Conservation (phyloP, 2,329 filamentous ascomycete genomes). For the Penicillium italicum region DNA sequence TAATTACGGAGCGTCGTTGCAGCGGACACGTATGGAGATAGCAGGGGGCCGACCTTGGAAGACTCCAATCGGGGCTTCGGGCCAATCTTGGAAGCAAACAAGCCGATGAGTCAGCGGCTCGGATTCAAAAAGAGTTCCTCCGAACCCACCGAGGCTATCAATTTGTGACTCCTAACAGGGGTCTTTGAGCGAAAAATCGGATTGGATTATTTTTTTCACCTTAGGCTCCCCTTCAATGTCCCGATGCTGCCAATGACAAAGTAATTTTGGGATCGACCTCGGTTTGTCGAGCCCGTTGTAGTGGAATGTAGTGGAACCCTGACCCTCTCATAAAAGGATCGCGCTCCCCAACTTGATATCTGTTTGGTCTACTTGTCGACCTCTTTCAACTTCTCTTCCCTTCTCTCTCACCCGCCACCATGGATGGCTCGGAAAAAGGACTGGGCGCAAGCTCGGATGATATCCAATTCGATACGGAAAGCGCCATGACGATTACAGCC, state of each 20-base stretch:
- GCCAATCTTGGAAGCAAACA: too few species aligned
- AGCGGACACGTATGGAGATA: too few species aligned
- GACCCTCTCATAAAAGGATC: conserved; percentile 1
- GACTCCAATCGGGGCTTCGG: not conserved
- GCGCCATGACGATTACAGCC: conserved; percentile 25
- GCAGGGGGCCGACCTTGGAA: not conserved
- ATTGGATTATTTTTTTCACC: not conserved
- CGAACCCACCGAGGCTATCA: not conserved
- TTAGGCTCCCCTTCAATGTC: not conserved
- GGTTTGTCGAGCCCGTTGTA: not conserved
- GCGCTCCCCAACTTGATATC: not conserved
- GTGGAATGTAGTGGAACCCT: not conserved
- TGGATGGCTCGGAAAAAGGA: conserved; percentile 9
- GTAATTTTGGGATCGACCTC: not conserved
- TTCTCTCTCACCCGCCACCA: not conserved
- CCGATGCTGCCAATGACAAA: not conserved
- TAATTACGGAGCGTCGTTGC: too few species aligned
- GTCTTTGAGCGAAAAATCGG: not conserved
- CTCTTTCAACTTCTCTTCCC: not conserved
- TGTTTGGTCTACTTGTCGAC: not conserved
- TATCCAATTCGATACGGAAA: conserved; percentile 27
- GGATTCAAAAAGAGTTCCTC: not conserved
- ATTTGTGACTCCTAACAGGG: not conserved
- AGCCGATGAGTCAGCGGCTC: not conserved
- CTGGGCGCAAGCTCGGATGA: conserved; percentile 10